Evolutionary conservation across 2,329 filamentous ascomycete genomes (phyloP).

Genomic region (Incumbomyces lentus): DNA sequence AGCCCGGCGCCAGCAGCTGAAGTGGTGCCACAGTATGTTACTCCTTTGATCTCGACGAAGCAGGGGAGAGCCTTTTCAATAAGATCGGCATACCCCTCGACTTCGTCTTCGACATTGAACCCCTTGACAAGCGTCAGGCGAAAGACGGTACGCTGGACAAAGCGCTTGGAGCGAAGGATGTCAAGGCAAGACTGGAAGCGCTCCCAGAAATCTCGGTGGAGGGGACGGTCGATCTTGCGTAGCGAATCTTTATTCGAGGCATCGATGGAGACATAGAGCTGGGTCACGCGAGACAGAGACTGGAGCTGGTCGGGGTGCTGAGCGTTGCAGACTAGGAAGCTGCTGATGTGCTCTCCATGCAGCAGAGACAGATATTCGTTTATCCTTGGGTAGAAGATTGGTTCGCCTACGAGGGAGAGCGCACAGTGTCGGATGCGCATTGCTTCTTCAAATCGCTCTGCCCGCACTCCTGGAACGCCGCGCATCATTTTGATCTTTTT

Average conservation of each 20-base stretch:
- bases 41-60: slow-evolving; percentile 92
- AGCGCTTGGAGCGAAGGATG: slow-evolving; percentile 72
- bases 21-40: slow-evolving; percentile 90
- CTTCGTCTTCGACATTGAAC: slow-evolving; percentile 94
- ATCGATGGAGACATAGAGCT: slow-evolving; percentile 93
- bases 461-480: slow-evolving; percentile 82
- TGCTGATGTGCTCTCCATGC: slow-evolving; percentile 77
- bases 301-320: slow-evolving; percentile 89
- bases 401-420: slow-evolving; percentile 82
- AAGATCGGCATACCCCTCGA: slow-evolving; percentile 77
- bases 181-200: slow-evolving; percentile 84
- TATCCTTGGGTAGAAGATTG: slow-evolving; percentile 98
- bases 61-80: slow-evolving; percentile 78
- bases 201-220: slow-evolving; percentile 97
- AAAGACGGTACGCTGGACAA: slow-evolving; percentile 85
- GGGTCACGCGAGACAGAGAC: slow-evolving; percentile 73
- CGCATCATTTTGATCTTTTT: slow-evolving; percentile 97
- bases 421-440: slow-evolving; percentile 92
- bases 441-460: slow-evolving; percentile 84
- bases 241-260: slow-evolving; percentile 82
- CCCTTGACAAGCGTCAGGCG: slow-evolving; percentile 91
- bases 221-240: slow-evolving; percentile 76
- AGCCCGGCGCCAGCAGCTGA: slow-evolving; percentile 75
- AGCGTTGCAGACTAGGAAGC: slow-evolving; percentile 92
- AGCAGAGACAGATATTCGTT: slow-evolving; percentile 81